Base-by-base conservation (phyloP, 2,329 filamentous ascomycete species). In the Fusarium xylarioides region DNA sequence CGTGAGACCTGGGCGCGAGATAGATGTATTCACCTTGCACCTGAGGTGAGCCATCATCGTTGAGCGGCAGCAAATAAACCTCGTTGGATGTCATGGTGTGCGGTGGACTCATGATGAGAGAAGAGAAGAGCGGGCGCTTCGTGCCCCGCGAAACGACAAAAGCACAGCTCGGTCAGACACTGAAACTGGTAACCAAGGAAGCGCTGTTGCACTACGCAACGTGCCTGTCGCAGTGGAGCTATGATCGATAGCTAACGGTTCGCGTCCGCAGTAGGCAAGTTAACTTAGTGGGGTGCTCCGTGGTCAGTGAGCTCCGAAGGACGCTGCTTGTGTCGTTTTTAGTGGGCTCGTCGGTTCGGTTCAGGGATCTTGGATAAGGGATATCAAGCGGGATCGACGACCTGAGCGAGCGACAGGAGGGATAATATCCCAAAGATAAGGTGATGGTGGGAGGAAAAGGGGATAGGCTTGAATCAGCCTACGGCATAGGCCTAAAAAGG, bases 1-100 rank as follows among this genome's bases (percentile, higher is more conserved):
- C 88, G 44, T 87, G 89, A 23, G 93, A 91, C 73, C 84, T 85
- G 23, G 96, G 91, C 2, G 95, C 92, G 47, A 99, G 87, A 82
- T 97, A 97, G 78, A 98, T 93, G 86, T 98, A 99, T 76, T 93
- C 91, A 78, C 95, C 93, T 32, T 93, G 88, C 54, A 99, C 91
- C 81, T 97, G 91, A 40, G 97, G 96, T 75, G 94, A 95, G 77
- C 97, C 96, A 83, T 95, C 90, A 83, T 99, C 95, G 81, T 94
- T 96, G 83, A 99, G 89, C 74, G 93, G 93, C 72, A 99, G 89
- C 79, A 97, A 86, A 85, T 98, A 97, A 73, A 98, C 91, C 83
- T 94, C 89, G 80, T 86, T 90, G 77, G 90, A 90, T 77, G 87
- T 87, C 84, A 91, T 90, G 71, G 86, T 91, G 82, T 84, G 84